A percentile compares a stretch with the other conserved stretches of the same genome.
Conservation (phyloP, 257 asterid species). For the Plectranthus barbatus region DNA sequence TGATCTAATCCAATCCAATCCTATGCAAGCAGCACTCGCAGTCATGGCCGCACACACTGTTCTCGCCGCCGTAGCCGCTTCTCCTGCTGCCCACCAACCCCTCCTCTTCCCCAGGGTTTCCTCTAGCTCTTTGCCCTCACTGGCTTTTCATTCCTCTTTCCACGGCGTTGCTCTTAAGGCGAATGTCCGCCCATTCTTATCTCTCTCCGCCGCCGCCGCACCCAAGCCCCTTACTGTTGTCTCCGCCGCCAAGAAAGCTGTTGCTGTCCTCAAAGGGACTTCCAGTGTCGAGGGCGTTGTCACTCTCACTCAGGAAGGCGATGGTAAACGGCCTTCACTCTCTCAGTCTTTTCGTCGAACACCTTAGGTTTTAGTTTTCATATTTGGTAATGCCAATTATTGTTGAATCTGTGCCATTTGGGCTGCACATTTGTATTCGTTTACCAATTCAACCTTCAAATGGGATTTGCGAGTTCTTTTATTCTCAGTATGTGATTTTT, state of each 20-base stretch:
- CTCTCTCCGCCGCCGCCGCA: conserved; percentile 37
- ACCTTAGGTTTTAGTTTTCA: background rate
- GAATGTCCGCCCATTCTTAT: conserved; percentile 31
- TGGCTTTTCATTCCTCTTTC: conserved; percentile 44
- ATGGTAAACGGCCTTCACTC: conserved; percentile 33
- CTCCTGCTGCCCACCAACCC: conserved; percentile 29
- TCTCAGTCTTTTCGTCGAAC: conserved; percentile 20
- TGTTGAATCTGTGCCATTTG: background rate
- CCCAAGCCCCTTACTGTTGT: conserved; percentile 54
- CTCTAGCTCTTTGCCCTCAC: conserved; percentile 20
- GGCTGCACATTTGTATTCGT: background rate
- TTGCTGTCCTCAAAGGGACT: conserved; percentile 78
- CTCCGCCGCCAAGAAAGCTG: conserved; percentile 79
- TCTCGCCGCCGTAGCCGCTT: conserved; percentile 27
- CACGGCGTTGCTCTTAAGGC: conserved; percentile 57
- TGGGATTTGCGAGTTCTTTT: background rate
- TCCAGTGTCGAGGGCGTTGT: conserved; percentile 90
- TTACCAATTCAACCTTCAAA: background rate
- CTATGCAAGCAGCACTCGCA: conserved; percentile 46
- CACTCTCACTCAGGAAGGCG: conserved; percentile 71
- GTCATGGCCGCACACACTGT: conserved; percentile 72
- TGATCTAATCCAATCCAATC: conserved; percentile 21
- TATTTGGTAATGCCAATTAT: background rate
- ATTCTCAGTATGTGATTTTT: background rate
- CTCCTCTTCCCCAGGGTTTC: conserved; percentile 32